These are phyloP conservation scores for Stereocaulon alpinum DNA, from an alignment of 495 filamentous ascomycete species.

Conservation along the genomic window DNA sequence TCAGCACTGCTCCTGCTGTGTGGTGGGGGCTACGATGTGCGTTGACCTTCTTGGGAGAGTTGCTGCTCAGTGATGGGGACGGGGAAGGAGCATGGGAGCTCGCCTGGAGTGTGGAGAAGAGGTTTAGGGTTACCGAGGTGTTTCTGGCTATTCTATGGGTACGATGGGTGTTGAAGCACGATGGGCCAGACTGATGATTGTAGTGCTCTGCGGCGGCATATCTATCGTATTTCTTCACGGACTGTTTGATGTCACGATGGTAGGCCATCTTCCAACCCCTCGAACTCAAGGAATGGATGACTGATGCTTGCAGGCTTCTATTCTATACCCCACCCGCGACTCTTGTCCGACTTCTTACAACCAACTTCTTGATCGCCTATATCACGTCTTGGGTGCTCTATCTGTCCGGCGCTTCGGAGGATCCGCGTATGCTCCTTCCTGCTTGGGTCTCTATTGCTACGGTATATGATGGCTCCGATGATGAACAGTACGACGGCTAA, in stretches of 20 bases:
- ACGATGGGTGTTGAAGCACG: slow-evolving; percentile 26
- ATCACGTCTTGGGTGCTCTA: slow-evolving; percentile 71
- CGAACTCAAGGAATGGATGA: neutral
- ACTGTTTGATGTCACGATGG: slow-evolving; percentile 90
- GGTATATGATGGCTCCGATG: slow-evolving; percentile 33
- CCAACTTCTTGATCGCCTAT: slow-evolving; percentile 69
- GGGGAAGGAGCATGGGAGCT: slow-evolving; percentile 38
- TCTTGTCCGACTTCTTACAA: slow-evolving; percentile 71
- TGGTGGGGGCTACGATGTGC: slow-evolving; percentile 56
- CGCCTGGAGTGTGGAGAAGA: slow-evolving; percentile 41
- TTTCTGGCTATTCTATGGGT: slow-evolving; percentile 78
- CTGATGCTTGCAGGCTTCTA: slow-evolving; percentile 49
- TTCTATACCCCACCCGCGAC: slow-evolving; percentile 81
- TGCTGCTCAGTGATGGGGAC: slow-evolving; percentile 39
- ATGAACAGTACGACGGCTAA: neutral
- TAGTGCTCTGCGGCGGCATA: slow-evolving; percentile 76
- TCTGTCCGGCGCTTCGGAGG: slow-evolving; percentile 61
- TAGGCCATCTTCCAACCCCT: slow-evolving; percentile 20
- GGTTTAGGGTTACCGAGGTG: slow-evolving; percentile 63
- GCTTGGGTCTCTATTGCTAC: slow-evolving; percentile 81
- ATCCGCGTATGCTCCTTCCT: slow-evolving; percentile 68
- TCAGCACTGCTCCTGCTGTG: slow-evolving; percentile 48
- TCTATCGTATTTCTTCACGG: slow-evolving; percentile 81
- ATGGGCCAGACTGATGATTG: neutral
- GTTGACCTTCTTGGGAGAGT: slow-evolving; percentile 47